A percentile compares a stretch with the other conserved stretches of the same genome.
Evolutionary conservation across 495 filamentous ascomycete species (phyloP).

Genomic region (Friedmanniomyces simplex): DNA sequence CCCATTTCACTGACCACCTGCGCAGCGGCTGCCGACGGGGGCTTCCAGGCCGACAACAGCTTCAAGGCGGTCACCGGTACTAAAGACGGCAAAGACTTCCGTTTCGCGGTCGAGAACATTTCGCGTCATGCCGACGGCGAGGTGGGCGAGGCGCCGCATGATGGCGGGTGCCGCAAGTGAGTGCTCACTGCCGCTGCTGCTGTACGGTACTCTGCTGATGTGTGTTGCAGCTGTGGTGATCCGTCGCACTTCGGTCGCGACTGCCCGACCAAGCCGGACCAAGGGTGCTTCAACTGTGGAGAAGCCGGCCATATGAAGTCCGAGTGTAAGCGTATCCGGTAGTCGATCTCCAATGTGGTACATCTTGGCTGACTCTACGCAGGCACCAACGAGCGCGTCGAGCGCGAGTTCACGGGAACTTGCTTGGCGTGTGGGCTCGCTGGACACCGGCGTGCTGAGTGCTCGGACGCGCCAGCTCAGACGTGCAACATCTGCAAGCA

Average conservation of each 20-base stretch:
- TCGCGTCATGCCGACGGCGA: conserved; percentile 13
- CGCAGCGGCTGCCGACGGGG: conserved; percentile 2
- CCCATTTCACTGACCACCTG: not conserved
- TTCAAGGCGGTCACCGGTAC: conserved; percentile 19
- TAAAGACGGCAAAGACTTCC: conserved; percentile 11
- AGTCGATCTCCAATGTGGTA: no score
- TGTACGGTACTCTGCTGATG: conserved; percentile 5
- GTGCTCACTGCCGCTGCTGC: conserved; percentile 8
- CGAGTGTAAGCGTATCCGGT: conserved; percentile 50
- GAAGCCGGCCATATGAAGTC: conserved; percentile 57
- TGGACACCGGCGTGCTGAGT: conserved; percentile 61
- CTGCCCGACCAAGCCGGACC: conserved; percentile 36
- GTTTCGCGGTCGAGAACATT: conserved; percentile 7
- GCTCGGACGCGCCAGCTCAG: conserved; percentile 52
- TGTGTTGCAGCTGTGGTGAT: conserved; percentile 39
- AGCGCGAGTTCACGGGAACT: conserved; percentile 48
- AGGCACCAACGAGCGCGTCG: conserved; percentile 45
- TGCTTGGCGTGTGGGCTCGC: conserved; percentile 59
- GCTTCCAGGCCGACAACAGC: conserved; percentile 3
- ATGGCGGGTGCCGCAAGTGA: conserved; percentile 30
- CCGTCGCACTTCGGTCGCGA: conserved; percentile 49
- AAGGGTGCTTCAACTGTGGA: conserved; percentile 67
- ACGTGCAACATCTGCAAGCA: conserved; percentile 67
- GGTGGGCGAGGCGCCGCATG: conserved; percentile 4
- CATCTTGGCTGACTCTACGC: no score